Evolutionary conservation across 2,329 filamentous ascomycete genomes (phyloP), one percentile per base, ranked within the genome.

Genomic region (Trichophyton mentagrophytes): DNA sequence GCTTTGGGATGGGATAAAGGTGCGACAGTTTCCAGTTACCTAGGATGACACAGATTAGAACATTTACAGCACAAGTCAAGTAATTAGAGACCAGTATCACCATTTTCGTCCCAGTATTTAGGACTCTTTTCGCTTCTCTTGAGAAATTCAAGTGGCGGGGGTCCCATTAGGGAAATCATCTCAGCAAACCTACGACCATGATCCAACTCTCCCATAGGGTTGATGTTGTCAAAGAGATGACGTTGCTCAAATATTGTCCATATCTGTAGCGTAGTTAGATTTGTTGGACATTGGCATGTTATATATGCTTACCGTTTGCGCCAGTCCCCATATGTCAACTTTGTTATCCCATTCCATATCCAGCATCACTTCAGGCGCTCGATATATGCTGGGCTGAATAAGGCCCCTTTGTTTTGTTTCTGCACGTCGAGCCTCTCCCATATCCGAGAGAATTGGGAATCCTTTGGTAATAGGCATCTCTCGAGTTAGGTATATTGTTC

Each of bases 301-400:
- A 56, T 17, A 13, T 15, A 40, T n/a, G 3, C 57, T 20, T 46
- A 58, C 46, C 7, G 20, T 49, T 22, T 49, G 46, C 8, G 17
- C 46, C 8, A 49, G 46, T 49, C 17, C 46, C 69, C 70, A 72
- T 11, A 71, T 68, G 61, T 71, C 67, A 38, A 69, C 67, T 56
- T 66, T 67, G 8, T 64, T 65, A 47, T 66, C 66, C 69, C 69
- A 72, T 9, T 53, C 58, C 66, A 71, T 70, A 7, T 66, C 61
- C 38, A 70, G 51, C 9, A 70, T 66, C 3, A 71, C 65, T 59
- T 71, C 69, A 2, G 68, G 70, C 9, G 70, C 67, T 7, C 69
- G 56, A 57, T 71, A 72, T 6, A 68, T 38, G 53, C 67, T 61
- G 1, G 70, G 68, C 65, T 66, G 66, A 56, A 69, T 69, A 60